These are phyloP conservation scores for Ogataea polymorpha DNA, from an alignment of 805 yeast genomes.

Conservation along the genomic window DNA sequence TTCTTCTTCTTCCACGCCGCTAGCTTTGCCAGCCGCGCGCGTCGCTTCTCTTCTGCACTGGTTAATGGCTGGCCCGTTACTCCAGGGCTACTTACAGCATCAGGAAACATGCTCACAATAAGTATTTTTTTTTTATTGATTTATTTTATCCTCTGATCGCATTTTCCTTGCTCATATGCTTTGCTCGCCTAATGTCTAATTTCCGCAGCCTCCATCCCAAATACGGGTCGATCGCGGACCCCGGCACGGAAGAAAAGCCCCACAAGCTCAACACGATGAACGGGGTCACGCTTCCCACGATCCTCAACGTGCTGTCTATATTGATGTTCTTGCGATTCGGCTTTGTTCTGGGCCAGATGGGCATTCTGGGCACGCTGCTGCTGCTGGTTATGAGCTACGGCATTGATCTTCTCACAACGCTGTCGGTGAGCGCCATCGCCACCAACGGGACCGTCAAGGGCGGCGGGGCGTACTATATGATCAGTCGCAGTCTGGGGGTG, in stretches of 20 bases:
- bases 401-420: conserved; percentile 79
- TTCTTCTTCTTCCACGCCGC: conserved; percentile 62
- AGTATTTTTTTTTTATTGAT: not conserved
- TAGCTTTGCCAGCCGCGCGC: conserved; percentile 48
- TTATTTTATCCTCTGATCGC: not conserved
- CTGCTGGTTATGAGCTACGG: conserved; percentile 70
- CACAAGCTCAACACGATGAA: conserved; percentile 72
- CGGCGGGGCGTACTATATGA: conserved; percentile 98
- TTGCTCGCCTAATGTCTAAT: conserved; percentile 3
- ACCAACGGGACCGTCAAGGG: conserved; percentile 97
- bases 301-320: conserved; percentile 88
- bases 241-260: conserved; percentile 2
- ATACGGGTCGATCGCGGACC: conserved; percentile 10
- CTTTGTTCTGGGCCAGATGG: conserved; percentile 92
- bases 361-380: conserved; percentile 71
- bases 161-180: not conserved
- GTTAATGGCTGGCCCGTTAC: conserved; percentile 9
- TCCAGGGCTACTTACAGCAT: conserved; percentile 11
- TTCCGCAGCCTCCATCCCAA: conserved; percentile 1
- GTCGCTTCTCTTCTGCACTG: conserved; percentile 33
- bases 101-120: not conserved
- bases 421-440: conserved; percentile 92
- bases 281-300: conserved; percentile 93
- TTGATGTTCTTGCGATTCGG: conserved; percentile 95
- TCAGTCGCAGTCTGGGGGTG: conserved; percentile 90